These are phyloP conservation scores for Cardamine resedifolia DNA, from an alignment of 345 rosid species.

Conservation along the genomic window DNA sequence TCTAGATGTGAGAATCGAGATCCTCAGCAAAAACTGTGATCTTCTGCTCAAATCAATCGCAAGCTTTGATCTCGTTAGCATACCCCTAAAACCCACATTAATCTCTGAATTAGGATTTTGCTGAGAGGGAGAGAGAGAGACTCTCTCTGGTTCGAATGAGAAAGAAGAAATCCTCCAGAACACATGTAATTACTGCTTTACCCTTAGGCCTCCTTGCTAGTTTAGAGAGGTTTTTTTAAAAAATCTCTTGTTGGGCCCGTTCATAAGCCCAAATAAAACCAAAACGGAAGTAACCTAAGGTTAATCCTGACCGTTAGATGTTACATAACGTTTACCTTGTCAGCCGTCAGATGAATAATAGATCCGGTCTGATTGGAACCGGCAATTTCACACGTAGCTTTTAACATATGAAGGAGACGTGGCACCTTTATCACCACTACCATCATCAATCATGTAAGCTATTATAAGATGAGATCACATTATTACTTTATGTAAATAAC, in stretches of 20 bases:
- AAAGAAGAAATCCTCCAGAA: neutral
- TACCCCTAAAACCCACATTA: slow-evolving; percentile 36
- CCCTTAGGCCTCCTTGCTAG: neutral
- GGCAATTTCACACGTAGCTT: slow-evolving; percentile 16
- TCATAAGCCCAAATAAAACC: slow-evolving; percentile 24
- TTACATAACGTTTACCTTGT: neutral
- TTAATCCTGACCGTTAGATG: slow-evolving; percentile 21
- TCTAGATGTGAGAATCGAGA: slow-evolving; percentile 28
- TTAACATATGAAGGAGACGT: slow-evolving; percentile 23
- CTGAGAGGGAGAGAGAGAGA: neutral
- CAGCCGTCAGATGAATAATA: slow-evolving; percentile 24
- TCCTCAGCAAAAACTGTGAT: slow-evolving; percentile 26
- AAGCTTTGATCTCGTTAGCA: slow-evolving; percentile 50
- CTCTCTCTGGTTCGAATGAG: neutral
- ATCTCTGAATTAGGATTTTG: neutral
- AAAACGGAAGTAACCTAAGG: slow-evolving; percentile 12
- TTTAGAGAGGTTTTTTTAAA: neutral
- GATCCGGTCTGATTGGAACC: slow-evolving; percentile 20
- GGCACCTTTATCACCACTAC: slow-evolving; percentile 14
- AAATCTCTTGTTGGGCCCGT: slow-evolving; percentile 11
- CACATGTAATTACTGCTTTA: neutral
- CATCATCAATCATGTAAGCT: slow-evolving; percentile 22
- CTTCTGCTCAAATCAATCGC: slow-evolving; percentile 41
- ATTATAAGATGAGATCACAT: slow-evolving; percentile 4
- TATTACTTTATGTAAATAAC: neutral